Evolutionary conservation across 164 flowering plant genomes (phyloP), one percentile per base, ranked within the genome.

Genomic region (Annona cherimola): DNA sequence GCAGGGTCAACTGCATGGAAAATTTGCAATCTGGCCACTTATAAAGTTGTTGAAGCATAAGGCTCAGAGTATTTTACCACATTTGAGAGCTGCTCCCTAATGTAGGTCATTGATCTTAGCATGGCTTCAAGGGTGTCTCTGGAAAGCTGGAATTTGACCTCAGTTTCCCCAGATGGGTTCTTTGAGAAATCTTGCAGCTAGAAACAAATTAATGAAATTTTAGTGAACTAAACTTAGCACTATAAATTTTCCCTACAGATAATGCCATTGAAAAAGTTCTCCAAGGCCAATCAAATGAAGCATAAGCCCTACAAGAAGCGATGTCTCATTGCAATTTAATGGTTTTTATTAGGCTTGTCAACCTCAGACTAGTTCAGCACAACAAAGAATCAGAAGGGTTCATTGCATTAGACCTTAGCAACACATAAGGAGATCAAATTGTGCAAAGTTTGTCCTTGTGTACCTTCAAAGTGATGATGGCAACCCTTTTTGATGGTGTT

Each of bases 381-480:
- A 26, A 26, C 35, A 26, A 26, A 26, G 35, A 26, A 26, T 26
- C 35, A 26, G 35, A 26, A 26, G 35, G 35, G 35, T 26, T 26
- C 35, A 26, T 26, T 26, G 35, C 35, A 26, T 26, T 26, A 26
- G 35, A 26, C 35, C 35, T 26, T 26, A 26, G 14, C 14, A 50
- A 50, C 18, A 50, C 14, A 9, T 11, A 50, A 16, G 14, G 57
- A 50, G 14, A 50, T 50, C 14, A 50, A 50, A 50, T 50, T 12
- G 14, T 61, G 18, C 35, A 6, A 55, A 55, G 12, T 39, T n/a
- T 11, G 42, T 5, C 35, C 14, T 63, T 45, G 60, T 69, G 46
- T 82, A 88, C 91, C 91, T 86, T 88, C 59, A 86, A 76, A 69
- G 46, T 80, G 71, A 88, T 80, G 65, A 86, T 70, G 67, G 87